Base-by-base conservation (phyloP, 495 filamentous ascomycete genomes). In the Neohortaea acidophila region DNA sequence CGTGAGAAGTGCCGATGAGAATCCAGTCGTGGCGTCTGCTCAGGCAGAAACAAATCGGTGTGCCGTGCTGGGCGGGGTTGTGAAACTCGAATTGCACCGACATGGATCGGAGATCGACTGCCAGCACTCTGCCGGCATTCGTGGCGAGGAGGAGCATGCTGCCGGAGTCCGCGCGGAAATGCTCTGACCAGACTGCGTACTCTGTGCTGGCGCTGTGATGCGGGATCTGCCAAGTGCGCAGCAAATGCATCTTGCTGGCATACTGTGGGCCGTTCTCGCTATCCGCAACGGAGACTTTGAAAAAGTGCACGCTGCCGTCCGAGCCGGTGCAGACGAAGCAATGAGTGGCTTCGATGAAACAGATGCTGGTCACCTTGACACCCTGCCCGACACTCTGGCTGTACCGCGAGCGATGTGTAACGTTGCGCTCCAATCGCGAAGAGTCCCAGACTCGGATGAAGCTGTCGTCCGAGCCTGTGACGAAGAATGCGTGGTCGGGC, bases 381-480 rank as follows among this genome's bases (percentile, higher is more conserved):
- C 75, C 79, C 4, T 60, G 38, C 1, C 69, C 68, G 56, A 94
- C 84, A 39, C 64, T 75, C 57, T 91, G 75, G 0, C 81, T 94
- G 50, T 89, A 83, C n/a, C 91, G 69, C 10, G 85, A 81, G 28
- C 84, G 71, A 51, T 92, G 79, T 0, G 79, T 76, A 28, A 94
- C 64, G 53, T 93, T 96, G 26, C 81, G 75, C 55, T 99, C 91
- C 3, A 99, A 63, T 23, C 91, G 70, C 17, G 72, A 72, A 9
- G 83, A 79, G 57, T 99, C 91, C 91, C 91, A 99, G 7, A 99
- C 68, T 50, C 83, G 91, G 27, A 94, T 83, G 12, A 70, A 77
- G 8, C 86, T 81, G 59, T 99, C 91, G 57, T 96, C 85, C 10
- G 86, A 85, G 4, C 70, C 89, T 0, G 87, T 96, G 20, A 89